Percentiles rank a stretch among this genome's conserved stretches.
Conservation (phyloP, 345 rosid genomes). For the Excoecaria cochinchinensis region DNA sequence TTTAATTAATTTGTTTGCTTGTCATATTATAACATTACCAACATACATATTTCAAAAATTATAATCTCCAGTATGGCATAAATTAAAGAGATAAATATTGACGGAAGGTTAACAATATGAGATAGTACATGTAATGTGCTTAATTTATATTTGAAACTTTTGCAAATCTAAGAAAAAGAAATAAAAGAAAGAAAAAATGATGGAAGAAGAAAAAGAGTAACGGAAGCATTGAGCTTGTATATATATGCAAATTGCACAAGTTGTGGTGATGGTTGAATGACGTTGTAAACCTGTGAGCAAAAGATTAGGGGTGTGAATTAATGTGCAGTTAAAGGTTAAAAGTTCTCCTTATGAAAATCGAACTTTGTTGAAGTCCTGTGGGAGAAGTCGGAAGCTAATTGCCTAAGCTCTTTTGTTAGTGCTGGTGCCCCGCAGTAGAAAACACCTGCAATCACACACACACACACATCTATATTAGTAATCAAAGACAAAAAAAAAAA, state of each 20-base stretch:
- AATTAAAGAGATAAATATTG: too few relatives aligned
- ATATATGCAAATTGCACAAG: background rate
- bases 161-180: background rate
- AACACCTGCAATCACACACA: conserved; percentile 50
- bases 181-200: background rate
- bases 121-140: too few relatives aligned
- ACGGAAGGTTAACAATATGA: too few relatives aligned
- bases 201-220: background rate
- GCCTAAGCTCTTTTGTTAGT: conserved; percentile 54
- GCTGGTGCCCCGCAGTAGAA: conserved; percentile 90
- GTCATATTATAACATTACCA: too few relatives aligned
- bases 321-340: conserved; percentile 25
- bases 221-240: too few relatives aligned
- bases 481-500: background rate
- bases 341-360: conserved; percentile 90
- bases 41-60: too few relatives aligned
- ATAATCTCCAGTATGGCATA: too few relatives aligned
- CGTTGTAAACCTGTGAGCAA: background rate
- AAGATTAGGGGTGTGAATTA: background rate
- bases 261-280: background rate
- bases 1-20: too few relatives aligned
- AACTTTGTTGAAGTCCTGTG: conserved; percentile 81
- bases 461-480: background rate
- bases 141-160: too few relatives aligned
- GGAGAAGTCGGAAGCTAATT: conserved; percentile 73